Conservation (phyloP, 2,329 filamentous ascomycete genomes). For the Exophiala viscosa region DNA sequence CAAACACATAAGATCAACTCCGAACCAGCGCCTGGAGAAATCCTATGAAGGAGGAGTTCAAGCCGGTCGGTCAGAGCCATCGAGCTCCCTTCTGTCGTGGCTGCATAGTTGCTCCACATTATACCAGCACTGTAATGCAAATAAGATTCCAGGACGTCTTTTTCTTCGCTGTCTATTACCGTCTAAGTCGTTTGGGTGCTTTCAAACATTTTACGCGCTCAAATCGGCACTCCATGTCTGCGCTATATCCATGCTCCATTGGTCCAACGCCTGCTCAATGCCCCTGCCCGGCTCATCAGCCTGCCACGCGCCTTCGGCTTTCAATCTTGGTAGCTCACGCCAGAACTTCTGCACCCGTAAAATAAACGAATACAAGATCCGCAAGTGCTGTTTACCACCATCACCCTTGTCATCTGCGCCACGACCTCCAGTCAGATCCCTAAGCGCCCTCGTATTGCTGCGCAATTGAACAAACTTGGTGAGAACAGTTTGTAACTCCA, state of each 20-base stretch:
- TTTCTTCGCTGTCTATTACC: too few relatives aligned
- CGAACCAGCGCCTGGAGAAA: too few relatives aligned
- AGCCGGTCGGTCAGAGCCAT: too few relatives aligned
- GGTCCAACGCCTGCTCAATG: slow-evolving; percentile 19
- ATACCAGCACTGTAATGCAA: too few relatives aligned
- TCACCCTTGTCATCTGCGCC: not conserved
- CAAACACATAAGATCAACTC: too few relatives aligned
- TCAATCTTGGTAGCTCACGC: slow-evolving; percentile 31
- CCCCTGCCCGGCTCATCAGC: slow-evolving; percentile 20
- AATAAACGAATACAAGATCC: slow-evolving; percentile 75
- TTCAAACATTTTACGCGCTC: not conserved
- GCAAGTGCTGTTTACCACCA: slow-evolving; percentile 64
- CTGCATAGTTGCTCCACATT: too few relatives aligned
- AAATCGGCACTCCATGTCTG: slow-evolving; percentile 19
- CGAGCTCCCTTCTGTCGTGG: too few relatives aligned
- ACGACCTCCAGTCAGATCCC: not conserved
- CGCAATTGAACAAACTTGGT: slow-evolving; percentile 61
- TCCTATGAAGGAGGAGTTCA: too few relatives aligned
- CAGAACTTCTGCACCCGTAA: slow-evolving; percentile 58
- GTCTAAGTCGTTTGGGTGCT: too few relatives aligned
- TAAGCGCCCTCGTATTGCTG: slow-evolving; percentile 66
- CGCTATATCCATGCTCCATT: slow-evolving; percentile 17
- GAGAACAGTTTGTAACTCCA: slow-evolving; percentile 72
- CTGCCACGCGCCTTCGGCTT: slow-evolving; percentile 24
- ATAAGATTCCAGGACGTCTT: too few relatives aligned